Conservation (phyloP, 2,329 filamentous ascomycete genomes). For the Claviceps humidiphila region DNA sequence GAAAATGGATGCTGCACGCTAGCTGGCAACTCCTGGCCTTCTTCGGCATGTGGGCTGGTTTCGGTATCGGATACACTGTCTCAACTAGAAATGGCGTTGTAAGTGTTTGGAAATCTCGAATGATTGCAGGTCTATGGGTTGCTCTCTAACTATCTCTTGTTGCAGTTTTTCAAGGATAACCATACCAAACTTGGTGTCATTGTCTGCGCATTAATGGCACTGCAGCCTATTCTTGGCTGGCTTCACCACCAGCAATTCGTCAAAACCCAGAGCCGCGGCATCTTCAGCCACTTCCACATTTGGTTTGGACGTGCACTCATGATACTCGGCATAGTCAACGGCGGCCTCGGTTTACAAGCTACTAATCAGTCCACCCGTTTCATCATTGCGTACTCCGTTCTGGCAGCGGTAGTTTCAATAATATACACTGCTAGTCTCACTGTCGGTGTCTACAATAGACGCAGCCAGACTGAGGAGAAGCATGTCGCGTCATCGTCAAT, state of each 20-base stretch:
- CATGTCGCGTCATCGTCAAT: not conserved
- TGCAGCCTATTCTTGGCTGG: slow-evolving; percentile 46
- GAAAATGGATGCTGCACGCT: slow-evolving; percentile 45
- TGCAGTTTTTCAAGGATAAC: slow-evolving; percentile 35
- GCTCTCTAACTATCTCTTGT: not conserved
- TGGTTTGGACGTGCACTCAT: slow-evolving; percentile 50
- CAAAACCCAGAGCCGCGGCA: slow-evolving; percentile 31
- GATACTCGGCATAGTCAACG: slow-evolving; percentile 47
- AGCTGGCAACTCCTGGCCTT: slow-evolving; percentile 41
- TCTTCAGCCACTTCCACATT: slow-evolving; percentile 43
- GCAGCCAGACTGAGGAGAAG: not conserved
- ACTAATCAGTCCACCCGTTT: slow-evolving; percentile 26
- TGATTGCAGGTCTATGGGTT: not conserved
- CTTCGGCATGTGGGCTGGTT: slow-evolving; percentile 44
- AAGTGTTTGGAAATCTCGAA: slow-evolving; percentile 14
- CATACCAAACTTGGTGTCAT: slow-evolving; percentile 46
- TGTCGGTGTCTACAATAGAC: not conserved
- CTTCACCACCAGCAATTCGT: slow-evolving; percentile 43
- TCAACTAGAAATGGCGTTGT: slow-evolving; percentile 28
- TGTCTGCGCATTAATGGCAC: slow-evolving; percentile 36
- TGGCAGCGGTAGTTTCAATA: slow-evolving; percentile 35
- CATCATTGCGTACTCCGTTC: slow-evolving; percentile 41
- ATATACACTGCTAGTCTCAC: slow-evolving; percentile 25
- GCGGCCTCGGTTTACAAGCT: slow-evolving; percentile 45
- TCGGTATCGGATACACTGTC: slow-evolving; percentile 41